Percentiles rank a stretch among this genome's conserved stretches.
Evolutionary conservation across 2,329 filamentous ascomycete species (phyloP).

Genomic region (Verruconis gallopava): DNA sequence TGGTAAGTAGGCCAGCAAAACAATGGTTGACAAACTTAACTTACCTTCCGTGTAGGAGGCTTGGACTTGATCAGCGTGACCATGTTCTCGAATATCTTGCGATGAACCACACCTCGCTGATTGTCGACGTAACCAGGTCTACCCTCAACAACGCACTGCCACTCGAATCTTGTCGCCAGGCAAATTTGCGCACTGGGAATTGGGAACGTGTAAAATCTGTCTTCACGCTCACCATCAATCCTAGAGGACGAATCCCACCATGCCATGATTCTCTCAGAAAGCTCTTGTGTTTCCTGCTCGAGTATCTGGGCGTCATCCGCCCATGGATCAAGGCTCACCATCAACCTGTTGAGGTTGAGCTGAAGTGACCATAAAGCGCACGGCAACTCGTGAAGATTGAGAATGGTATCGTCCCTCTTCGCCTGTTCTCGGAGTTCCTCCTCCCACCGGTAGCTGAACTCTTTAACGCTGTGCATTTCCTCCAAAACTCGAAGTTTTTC

Average conservation of each 20-base stretch:
- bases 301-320: not conserved
- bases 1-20: too few species aligned
- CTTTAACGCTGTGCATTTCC: not conserved
- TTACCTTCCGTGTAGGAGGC: not conserved
- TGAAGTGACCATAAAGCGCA: not conserved
- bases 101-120: not conserved
- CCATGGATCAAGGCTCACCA: not conserved
- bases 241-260: not conserved
- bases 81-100: not conserved
- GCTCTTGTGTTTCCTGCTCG: not conserved
- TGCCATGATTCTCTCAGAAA: not conserved
- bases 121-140: not conserved
- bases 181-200: not conserved
- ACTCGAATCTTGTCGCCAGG: not conserved
- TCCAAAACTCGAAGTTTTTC: not conserved
- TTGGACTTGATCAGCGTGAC: not conserved
- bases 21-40: too few species aligned
- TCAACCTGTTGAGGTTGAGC: not conserved
- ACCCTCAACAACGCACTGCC: not conserved
- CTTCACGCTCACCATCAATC: not conserved
- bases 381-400: not conserved
- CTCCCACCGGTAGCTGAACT: not conserved
- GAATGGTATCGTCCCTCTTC: not conserved
- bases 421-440: not conserved
- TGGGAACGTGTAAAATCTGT: not conserved